phyloP scores from a whole-genome alignment of 2,329 filamentous ascomycete species.

The Colletotrichum spinosum region DNA sequence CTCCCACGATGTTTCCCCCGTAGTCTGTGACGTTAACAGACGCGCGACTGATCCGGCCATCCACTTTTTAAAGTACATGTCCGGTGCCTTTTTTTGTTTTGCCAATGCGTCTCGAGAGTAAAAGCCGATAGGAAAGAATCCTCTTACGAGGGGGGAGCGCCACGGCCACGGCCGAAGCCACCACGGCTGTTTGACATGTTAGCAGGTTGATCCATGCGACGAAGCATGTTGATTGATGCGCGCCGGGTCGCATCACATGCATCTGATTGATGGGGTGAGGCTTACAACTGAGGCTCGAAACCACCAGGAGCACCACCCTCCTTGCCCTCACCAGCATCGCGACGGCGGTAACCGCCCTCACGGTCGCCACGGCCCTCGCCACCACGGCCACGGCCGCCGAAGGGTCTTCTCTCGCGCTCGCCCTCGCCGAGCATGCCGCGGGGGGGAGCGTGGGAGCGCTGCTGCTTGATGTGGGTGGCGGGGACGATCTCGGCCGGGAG shows the following conservation, averaged over 20 bases:
- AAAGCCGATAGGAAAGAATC: slow-evolving; percentile 54
- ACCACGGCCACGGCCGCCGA: slow-evolving; percentile 80
- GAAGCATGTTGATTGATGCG: not conserved
- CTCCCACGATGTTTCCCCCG: slow-evolving; percentile 56
- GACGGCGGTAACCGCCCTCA: slow-evolving; percentile 92
- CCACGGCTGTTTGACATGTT: slow-evolving; percentile 72
- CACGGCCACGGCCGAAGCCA: slow-evolving; percentile 90
- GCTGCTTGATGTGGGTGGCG: slow-evolving; percentile 99
- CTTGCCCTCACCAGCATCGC: slow-evolving; percentile 88
- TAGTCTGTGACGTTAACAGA: slow-evolving; percentile 54
- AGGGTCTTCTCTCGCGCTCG: slow-evolving; percentile 84
- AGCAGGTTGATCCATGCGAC: slow-evolving; percentile 43
- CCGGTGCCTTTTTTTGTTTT: slow-evolving; percentile 51
- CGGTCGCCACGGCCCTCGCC: slow-evolving; percentile 76
- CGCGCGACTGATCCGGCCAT: slow-evolving; percentile 54
- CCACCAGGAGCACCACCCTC: slow-evolving; percentile 91
- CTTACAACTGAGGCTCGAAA: slow-evolving; percentile 91
- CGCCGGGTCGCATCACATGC: slow-evolving; percentile 6
- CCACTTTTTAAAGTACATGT: slow-evolving; percentile 61
- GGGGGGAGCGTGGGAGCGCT: slow-evolving; percentile 97
- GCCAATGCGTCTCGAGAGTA: slow-evolving; percentile 57
- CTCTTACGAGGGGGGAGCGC: slow-evolving; percentile 75
- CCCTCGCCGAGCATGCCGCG: slow-evolving; percentile 97
- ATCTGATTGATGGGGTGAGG: slow-evolving; percentile 39
- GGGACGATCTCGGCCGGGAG: slow-evolving; percentile 99